Evolutionary conservation across 192 early-diverging fungal genomes (phyloP).

Genomic region (Backusella luteola): DNA sequence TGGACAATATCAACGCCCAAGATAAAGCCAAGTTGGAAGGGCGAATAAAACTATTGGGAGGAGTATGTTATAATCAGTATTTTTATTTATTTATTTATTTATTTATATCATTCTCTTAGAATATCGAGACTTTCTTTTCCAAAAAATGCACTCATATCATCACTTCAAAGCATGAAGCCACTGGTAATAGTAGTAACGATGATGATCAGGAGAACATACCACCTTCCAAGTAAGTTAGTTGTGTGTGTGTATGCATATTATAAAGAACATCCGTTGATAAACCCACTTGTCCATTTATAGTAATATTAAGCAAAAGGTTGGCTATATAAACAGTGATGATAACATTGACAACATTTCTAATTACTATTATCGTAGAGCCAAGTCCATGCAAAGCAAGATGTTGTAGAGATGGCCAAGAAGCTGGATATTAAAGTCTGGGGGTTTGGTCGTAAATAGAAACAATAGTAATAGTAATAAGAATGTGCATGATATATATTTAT

Average conservation of each 20-base stretch:
- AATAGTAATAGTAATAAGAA: too few species aligned
- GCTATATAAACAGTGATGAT: not conserved
- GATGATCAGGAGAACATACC: not conserved
- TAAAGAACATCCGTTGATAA: not conserved
- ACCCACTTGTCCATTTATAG: not conserved
- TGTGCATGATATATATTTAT: too few species aligned
- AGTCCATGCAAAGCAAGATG: not conserved
- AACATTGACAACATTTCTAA: not conserved
- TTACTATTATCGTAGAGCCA: not conserved
- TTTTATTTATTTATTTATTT: not conserved
- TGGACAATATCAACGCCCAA: not conserved
- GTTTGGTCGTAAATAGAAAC: constrained; percentile 4
- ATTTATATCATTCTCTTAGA: not conserved
- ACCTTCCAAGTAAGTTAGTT: not conserved
- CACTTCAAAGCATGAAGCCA: constrained; percentile 2
- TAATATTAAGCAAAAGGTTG: not conserved
- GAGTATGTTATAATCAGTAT: not conserved
- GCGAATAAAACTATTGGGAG: not conserved
- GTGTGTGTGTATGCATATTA: not conserved
- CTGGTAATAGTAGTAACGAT: not conserved
- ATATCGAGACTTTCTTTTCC: constrained; percentile 25
- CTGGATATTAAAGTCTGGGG: constrained; percentile 17
- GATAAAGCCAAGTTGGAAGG: not conserved
- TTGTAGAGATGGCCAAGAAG: constrained; percentile 12
- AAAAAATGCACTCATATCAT: constrained; percentile 32